A percentile compares a stretch with the other conserved stretches of the same genome.
Evolutionary conservation across 208 protist genomes (phyloP).

Genomic region (Leishmania martiniquensis): DNA sequence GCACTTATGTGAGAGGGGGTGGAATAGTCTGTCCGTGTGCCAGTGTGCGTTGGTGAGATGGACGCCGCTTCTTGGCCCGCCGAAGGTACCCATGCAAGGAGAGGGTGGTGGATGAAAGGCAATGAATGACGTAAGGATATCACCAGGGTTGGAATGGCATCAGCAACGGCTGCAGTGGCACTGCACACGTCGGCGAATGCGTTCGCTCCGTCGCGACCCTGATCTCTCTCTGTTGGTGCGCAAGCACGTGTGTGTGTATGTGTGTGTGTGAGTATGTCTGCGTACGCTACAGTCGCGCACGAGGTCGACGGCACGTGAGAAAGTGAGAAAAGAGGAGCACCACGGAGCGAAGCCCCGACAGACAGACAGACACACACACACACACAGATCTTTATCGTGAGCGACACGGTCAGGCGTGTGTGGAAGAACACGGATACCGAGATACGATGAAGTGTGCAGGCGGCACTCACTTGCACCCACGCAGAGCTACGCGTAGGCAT

Average conservation of each 20-base stretch:
- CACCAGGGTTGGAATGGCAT: neutral
- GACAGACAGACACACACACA: neutral
- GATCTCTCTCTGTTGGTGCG: no score
- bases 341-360: neutral
- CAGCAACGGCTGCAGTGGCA: neutral
- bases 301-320: neutral
- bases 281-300: neutral
- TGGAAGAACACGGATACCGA: neutral
- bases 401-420: neutral
- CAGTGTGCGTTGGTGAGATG: neutral
- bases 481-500: neutral
- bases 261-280: neutral
- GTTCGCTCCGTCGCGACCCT: neutral
- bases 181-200: neutral
- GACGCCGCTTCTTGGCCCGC: neutral
- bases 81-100: neutral
- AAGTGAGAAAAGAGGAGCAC: neutral
- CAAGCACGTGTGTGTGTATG: neutral
- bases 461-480: neutral
- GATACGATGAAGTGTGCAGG: neutral
- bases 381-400: neutral
- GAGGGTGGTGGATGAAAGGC: neutral
- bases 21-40: no score
- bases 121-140: neutral
- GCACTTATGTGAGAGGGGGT: neutral